Evolutionary conservation across 2,329 filamentous ascomycete genomes (phyloP), one percentile per base, ranked within the genome.

Genomic region (Blumeria hordei): DNA sequence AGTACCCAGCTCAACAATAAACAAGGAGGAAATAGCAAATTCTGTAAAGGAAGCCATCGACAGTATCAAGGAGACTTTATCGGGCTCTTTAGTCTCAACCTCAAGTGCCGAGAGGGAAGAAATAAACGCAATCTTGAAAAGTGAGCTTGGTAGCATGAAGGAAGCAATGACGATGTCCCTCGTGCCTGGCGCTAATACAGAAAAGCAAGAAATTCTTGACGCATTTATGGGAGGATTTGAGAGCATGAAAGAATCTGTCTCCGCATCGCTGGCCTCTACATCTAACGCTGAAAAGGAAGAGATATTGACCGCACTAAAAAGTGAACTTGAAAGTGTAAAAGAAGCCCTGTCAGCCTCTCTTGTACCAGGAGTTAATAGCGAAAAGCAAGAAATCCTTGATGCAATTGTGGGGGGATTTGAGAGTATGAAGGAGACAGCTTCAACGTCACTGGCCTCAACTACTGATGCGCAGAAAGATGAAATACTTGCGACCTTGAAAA

Each of bases 401-500:
- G 76, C 74, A 35, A 72, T 90, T 55, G 71, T 76, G 12, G 72
- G 69, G 28, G 82, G 76, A 54, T 72, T 90, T 45, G 81, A 86
- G 62, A 74, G 69, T 57, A 85, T 75, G 70, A 80, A 0, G 80
- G 87, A 59, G 75, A 86, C n/a, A 72, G 76, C 56, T 56, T 55
- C 18, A 41, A 43, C 36, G 21, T 55, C 14, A 59, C 58, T 21
- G 75, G 60, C 43, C 12, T 39, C 51, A 14, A 39, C 11, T 43
- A 18, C 35, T 43, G 6, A 9, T 1, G 74, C 79, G 1, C 77
- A 77, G 21, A 86, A 88, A 57, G 82, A 90, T 60, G 85, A 93
- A 58, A 81, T 92, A 56, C 75, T 90, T 0, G 85, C 94, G 57
- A 86, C 85, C 0, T 74, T 96, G 55, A 93, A 84, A 65, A 75